phyloP scores from a whole-genome alignment of 2,329 filamentous ascomycete genomes.

The Hypoxylon sp. region DNA sequence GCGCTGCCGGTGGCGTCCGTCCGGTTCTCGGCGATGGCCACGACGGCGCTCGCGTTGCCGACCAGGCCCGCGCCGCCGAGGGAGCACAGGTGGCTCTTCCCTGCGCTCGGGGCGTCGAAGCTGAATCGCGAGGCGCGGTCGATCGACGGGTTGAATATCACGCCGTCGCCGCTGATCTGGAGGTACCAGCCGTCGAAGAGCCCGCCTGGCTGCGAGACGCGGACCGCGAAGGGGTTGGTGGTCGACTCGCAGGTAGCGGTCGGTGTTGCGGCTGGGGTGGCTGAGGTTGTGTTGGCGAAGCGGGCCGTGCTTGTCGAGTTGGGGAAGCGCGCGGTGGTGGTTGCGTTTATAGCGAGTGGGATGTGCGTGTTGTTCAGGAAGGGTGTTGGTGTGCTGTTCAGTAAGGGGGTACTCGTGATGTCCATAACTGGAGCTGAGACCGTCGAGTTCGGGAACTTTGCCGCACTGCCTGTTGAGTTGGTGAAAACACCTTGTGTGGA shows the following conservation, averaged over 20 bases:
- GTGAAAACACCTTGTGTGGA: slow-evolving; percentile 7
- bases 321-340: slow-evolving; percentile 5
- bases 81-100: slow-evolving; percentile 48
- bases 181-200: slow-evolving; percentile 51
- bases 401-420: slow-evolving; percentile 13
- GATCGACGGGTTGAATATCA: slow-evolving; percentile 47
- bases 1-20: slow-evolving; percentile 41
- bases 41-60: slow-evolving; percentile 34
- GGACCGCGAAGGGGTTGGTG: slow-evolving; percentile 45
- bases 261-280: slow-evolving; percentile 32
- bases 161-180: slow-evolving; percentile 45
- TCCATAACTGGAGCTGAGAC: slow-evolving; percentile 29
- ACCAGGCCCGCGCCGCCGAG: slow-evolving; percentile 37
- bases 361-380: slow-evolving; percentile 27
- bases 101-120: slow-evolving; percentile 38
- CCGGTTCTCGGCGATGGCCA: slow-evolving; percentile 48
- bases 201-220: slow-evolving; percentile 48
- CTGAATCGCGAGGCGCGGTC: slow-evolving; percentile 45
- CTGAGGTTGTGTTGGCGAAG: slow-evolving; percentile 25
- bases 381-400: slow-evolving; percentile 9
- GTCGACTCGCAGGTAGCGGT: slow-evolving; percentile 46
- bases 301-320: slow-evolving; percentile 15
- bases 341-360: slow-evolving; percentile 11
- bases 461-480: not conserved
- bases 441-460: slow-evolving; percentile 19